Conservation (phyloP, 129 eudicot genomes). For the Calendula officinalis region DNA sequence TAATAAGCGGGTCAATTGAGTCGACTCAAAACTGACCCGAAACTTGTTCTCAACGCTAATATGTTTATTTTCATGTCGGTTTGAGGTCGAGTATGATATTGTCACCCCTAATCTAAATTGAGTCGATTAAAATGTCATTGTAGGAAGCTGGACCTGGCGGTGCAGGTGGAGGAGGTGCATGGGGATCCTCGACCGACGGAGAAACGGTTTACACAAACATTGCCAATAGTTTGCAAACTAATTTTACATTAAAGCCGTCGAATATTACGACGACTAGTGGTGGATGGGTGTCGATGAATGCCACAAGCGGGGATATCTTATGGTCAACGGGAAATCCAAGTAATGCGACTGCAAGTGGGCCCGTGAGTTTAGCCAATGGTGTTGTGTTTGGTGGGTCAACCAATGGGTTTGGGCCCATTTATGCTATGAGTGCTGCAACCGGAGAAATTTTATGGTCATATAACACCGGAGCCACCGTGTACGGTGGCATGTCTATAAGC, state of each 20-base stretch:
- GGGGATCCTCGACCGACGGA: constrained; percentile 82
- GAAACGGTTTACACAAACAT: constrained; percentile 56
- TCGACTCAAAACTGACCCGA: no score
- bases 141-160: constrained; percentile 82
- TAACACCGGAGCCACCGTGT: constrained; percentile 61
- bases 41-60: no score
- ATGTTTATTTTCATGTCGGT: no score
- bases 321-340: constrained; percentile 81
- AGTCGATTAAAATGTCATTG: neutral
- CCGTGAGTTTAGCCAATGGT: constrained; percentile 62
- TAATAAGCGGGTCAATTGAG: no score
- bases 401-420: constrained; percentile 56
- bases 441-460: constrained; percentile 64
- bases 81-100: no score
- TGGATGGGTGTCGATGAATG: constrained; percentile 77
- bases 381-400: constrained; percentile 70
- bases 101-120: no score
- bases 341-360: constrained; percentile 51
- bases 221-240: constrained; percentile 36
- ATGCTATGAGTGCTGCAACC: constrained; percentile 60
- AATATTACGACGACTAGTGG: constrained; percentile 50
- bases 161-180: constrained; percentile 53
- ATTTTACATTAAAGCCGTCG: constrained; percentile 55
- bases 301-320: constrained; percentile 47
- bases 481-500: constrained; percentile 65